Conservation (phyloP, 148 eudicot species). For the Nepenthes mirabilis region DNA sequence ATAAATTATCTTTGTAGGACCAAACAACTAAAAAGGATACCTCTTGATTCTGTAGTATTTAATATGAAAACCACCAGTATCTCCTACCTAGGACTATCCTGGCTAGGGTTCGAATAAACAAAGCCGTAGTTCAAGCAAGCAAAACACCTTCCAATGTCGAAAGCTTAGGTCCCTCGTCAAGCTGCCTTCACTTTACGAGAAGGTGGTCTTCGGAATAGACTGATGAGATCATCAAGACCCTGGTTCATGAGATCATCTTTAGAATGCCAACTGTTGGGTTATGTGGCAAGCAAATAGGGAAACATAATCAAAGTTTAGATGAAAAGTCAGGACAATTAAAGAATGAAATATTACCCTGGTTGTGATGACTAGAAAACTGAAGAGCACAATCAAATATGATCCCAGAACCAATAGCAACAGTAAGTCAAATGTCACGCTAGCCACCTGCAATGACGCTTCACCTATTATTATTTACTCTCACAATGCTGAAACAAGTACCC, state of each 20-base stretch:
- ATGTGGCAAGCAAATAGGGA: too few relatives aligned
- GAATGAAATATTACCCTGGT: conserved; percentile 49
- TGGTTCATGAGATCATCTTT: conserved; percentile 6
- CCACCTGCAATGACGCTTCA: conserved; percentile 45
- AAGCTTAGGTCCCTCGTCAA: conserved; percentile 1
- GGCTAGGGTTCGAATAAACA: too few relatives aligned
- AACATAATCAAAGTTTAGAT: background rate
- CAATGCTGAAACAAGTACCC: too few relatives aligned
- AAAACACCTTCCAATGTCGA: too few relatives aligned
- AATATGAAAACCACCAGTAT: too few relatives aligned
- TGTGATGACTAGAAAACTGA: conserved; percentile 83
- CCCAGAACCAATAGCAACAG: conserved; percentile 85
- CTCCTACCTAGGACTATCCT: too few relatives aligned
- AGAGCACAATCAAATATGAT: conserved; percentile 79
- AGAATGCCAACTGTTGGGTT: too few relatives aligned
- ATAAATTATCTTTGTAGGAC: too few relatives aligned
- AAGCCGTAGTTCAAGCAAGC: too few relatives aligned
- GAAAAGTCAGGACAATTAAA: background rate
- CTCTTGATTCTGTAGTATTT: too few relatives aligned
- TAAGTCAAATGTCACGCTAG: conserved; percentile 91
- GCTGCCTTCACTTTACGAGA: conserved; percentile 37
- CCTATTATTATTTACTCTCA: too few relatives aligned
- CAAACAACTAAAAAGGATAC: too few relatives aligned
- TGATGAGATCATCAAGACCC: conserved; percentile 50
- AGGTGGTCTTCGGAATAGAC: conserved; percentile 40